These are phyloP conservation scores for Anisodus tanguticus DNA, from an alignment of 257 asterid species.

Conservation along the genomic window DNA sequence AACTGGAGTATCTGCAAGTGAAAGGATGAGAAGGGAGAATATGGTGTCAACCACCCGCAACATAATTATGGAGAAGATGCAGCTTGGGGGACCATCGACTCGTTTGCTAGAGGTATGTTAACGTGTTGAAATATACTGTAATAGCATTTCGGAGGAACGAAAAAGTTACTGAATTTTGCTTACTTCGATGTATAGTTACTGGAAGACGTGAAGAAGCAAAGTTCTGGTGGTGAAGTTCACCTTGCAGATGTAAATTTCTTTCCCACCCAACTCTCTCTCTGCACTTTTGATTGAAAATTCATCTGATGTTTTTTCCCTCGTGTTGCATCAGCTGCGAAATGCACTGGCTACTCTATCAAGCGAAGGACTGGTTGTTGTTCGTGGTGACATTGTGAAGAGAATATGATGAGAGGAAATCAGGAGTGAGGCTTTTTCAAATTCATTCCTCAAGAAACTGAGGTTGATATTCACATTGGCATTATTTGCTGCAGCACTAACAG, in stretches of 20 bases:
- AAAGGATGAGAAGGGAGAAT: conserved; percentile 93
- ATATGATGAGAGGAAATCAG: conserved; percentile 40
- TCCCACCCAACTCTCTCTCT: neutral
- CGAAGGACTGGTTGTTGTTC: conserved; percentile 80
- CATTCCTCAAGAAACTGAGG: neutral
- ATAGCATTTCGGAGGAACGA: neutral
- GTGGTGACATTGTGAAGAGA: conserved; percentile 89
- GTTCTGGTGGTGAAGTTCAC: conserved; percentile 62
- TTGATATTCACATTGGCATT: neutral
- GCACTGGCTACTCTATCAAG: conserved; percentile 80
- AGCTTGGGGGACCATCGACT: conserved; percentile 80
- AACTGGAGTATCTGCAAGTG: conserved; percentile 99
- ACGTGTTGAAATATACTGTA: neutral
- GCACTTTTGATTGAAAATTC: neutral
- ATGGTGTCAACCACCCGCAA: conserved; percentile 70
- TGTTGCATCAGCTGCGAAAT: conserved; percentile 69
- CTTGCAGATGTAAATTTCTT: conserved; percentile 63
- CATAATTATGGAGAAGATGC: conserved; percentile 87
- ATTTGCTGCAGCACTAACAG: neutral
- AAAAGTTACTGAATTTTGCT: conserved; percentile 30
- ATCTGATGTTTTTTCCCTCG: conserved; percentile 8
- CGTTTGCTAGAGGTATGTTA: conserved; percentile 79
- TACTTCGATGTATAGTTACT: conserved; percentile 57
- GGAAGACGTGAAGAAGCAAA: conserved; percentile 87
- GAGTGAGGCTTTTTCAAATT: neutral